Evolutionary conservation across 331 rosid genomes (phyloP).

Genomic region (Malus hybrid): DNA sequence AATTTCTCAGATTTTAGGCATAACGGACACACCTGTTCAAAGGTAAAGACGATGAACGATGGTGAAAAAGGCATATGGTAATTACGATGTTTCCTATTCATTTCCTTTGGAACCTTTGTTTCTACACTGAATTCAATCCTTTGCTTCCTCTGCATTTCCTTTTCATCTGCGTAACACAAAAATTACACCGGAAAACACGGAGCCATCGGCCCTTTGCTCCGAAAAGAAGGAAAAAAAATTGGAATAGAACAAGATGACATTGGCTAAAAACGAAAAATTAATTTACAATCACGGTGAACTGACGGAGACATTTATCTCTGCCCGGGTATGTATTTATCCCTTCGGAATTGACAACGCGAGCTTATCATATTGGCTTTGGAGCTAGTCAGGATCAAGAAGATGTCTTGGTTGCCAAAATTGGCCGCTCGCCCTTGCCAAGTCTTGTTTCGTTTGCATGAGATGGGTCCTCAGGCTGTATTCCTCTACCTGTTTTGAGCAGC

Average conservation of each 20-base stretch:
- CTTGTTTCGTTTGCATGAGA: slow-evolving; percentile 62
- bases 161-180: slow-evolving; percentile 37
- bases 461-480: slow-evolving; percentile 83
- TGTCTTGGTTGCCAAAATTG: slow-evolving; percentile 30
- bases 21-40: no score
- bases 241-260: slow-evolving; percentile 14
- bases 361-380: slow-evolving; percentile 25
- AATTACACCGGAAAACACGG: slow-evolving; percentile 41
- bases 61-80: not conserved
- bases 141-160: slow-evolving; percentile 35
- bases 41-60: no score
- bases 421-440: slow-evolving; percentile 32
- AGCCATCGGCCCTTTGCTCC: slow-evolving; percentile 25
- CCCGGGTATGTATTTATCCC: not conserved
- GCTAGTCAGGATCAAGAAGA: slow-evolving; percentile 36
- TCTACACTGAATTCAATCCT: slow-evolving; percentile 26
- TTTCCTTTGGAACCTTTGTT: slow-evolving; percentile 10
- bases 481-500: slow-evolving; percentile 57
- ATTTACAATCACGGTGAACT: slow-evolving; percentile 50
- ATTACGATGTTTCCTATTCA: slow-evolving; percentile 15
- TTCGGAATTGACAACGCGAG: slow-evolving; percentile 16
- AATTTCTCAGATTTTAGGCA: no score
- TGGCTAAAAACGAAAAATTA: slow-evolving; percentile 23
- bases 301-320: slow-evolving; percentile 26
- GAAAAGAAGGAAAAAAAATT: slow-evolving; percentile 4